Conservation (phyloP, 2,329 filamentous ascomycete species). For the Penicillium italicum region DNA sequence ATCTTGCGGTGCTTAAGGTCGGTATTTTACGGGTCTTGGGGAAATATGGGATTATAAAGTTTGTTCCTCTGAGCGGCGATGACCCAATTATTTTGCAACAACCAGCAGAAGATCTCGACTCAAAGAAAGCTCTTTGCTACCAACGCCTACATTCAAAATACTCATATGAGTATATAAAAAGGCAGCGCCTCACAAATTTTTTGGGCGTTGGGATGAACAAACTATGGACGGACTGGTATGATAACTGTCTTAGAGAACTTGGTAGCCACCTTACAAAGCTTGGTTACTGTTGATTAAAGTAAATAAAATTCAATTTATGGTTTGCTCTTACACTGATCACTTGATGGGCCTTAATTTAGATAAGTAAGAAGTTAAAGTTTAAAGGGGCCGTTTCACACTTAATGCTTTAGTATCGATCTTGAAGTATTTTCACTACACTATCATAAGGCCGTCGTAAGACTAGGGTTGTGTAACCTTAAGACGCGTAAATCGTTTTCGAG, state of each 20-base stretch:
- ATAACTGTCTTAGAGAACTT: not conserved
- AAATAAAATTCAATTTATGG: not conserved
- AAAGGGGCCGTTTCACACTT: not conserved
- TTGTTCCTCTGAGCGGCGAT: conserved; percentile 1
- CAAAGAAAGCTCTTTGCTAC: conserved; percentile 3
- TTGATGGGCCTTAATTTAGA: not conserved
- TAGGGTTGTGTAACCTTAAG: too few species aligned
- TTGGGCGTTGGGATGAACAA: not conserved
- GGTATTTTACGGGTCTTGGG: not conserved
- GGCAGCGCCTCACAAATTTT: not conserved
- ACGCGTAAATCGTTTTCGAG: not conserved
- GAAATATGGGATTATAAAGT: not conserved
- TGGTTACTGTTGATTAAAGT: not conserved
- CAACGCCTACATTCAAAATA: not conserved
- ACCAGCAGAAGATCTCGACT: not conserved
- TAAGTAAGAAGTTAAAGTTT: too few species aligned
- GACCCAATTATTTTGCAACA: not conserved
- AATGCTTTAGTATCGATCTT: not conserved
- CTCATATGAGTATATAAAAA: not conserved
- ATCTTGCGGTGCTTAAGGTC: not conserved
- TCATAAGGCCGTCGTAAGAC: not conserved
- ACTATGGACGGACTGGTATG: not conserved
- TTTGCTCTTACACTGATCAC: not conserved
- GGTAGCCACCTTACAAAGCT: not conserved
- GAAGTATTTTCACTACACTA: not conserved